Base-by-base conservation (phyloP, 371 early-diverging fungal species). In the Chytridium lagenaria region DNA sequence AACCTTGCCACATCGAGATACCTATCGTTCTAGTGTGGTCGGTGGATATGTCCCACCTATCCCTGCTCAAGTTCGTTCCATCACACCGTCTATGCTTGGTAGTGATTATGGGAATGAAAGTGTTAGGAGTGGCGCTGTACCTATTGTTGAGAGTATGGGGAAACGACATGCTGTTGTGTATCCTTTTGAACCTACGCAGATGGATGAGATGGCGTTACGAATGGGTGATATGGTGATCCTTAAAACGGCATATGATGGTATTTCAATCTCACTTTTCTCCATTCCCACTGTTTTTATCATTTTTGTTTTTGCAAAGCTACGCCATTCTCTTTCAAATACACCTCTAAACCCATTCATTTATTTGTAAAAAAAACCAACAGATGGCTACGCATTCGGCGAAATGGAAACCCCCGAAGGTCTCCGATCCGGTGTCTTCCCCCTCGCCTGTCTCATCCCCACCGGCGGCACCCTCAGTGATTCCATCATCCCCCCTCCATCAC, bases 321-420 rank as follows among this genome's bases (percentile, higher is more conserved):
- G 44, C 19, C n/a, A 44, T 19, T 44, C 19, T 44, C 19, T 44
- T 44, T 44, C 44, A 12, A 44, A 44, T 19, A 7, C 19, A 12
- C n/a, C n/a, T n/a, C n/a, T n/a, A n/a, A n/a, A n/a, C n/a, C n/a
- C n/a, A n/a, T n/a, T n/a, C n/a, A 44, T 19, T 19, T 19, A 44
- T 33, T 59, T 5, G 3, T 28, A n/a, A n/a, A n/a, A n/a, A n/a
- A n/a, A n/a, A n/a, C n/a, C n/a, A n/a, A n/a, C n/a, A 69, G 78
- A 78, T 55, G 78, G 78, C 12, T 78, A 78, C 67, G 78, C 78
- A 1, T 78, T 67, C 64, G 78, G 78, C 3, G 64, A 71, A 19
- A 67, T 75, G 22, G 78, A 78, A 36, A 36, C 49, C 33, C 44
- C 34, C 71, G 68, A 51, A 5, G 50, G 71, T 44, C 55, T 31